Evolutionary conservation across 805 yeast genomes (phyloP).

Genomic region (Candida ficus): DNA sequence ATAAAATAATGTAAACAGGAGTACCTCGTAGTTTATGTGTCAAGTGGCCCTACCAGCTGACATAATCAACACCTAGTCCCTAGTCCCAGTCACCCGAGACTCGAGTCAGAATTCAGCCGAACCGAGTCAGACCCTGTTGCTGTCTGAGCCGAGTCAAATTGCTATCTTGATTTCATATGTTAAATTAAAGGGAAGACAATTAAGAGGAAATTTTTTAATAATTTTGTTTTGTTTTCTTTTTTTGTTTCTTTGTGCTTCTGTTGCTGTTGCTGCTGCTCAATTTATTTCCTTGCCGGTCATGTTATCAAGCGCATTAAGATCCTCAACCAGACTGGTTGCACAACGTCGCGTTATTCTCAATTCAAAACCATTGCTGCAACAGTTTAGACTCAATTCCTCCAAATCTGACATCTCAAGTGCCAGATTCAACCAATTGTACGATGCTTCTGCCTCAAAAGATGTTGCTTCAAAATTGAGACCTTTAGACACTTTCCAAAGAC

Average conservation of each 20-base stretch:
- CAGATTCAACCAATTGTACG: slow-evolving; percentile 42
- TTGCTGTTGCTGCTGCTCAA: no score
- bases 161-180: no score
- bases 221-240: neutral
- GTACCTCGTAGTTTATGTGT: no score
- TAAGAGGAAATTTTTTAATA: no score
- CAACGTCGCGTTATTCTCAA: neutral
- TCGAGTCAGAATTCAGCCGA: no score
- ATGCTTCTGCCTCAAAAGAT: slow-evolving; percentile 28
- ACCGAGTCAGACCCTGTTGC: no score
- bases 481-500: slow-evolving; percentile 80
- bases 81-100: no score
- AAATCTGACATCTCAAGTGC: slow-evolving; percentile 53
- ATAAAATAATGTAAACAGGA: no score
- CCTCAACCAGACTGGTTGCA: neutral
- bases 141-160: no score
- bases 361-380: neutral
- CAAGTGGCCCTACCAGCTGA: no score
- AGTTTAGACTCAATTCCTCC: slow-evolving; percentile 14
- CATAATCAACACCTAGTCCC: no score
- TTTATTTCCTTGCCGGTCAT: neutral
- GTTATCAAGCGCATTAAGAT: neutral
- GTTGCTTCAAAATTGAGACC: slow-evolving; percentile 26
- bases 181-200: no score
- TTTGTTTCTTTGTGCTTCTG: neutral